A percentile compares a stretch with the other conserved stretches of the same genome.
These are phyloP conservation scores for Carex myosuroides DNA, from an alignment of 176 grass and related monocot genomes.

Conservation along the genomic window DNA sequence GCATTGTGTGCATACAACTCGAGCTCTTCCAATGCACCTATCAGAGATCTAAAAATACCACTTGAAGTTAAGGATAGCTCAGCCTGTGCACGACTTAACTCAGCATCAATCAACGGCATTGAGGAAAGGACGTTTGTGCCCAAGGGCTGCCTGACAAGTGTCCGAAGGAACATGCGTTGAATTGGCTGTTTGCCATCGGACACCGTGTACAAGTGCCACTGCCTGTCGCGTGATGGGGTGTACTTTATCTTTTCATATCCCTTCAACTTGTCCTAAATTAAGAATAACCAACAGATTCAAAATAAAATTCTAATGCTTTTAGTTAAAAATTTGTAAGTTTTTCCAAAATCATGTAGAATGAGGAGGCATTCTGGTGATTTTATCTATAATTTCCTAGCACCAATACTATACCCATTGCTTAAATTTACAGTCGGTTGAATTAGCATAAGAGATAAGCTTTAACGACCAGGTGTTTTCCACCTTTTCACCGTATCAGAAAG, in stretches of 20 bases:
- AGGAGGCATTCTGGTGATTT: background rate
- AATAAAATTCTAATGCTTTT: background rate
- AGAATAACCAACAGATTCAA: slow-evolving; percentile 8
- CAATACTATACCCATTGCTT: background rate
- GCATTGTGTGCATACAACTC: slow-evolving; percentile 84
- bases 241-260: slow-evolving; percentile 85
- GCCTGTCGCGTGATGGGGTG: slow-evolving; percentile 86
- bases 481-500: background rate
- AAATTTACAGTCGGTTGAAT: background rate
- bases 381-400: background rate
- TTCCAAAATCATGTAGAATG: background rate
- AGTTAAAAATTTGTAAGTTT: background rate
- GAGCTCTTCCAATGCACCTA: slow-evolving; percentile 86
- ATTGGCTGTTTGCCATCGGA: slow-evolving; percentile 48
- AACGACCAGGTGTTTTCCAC: background rate
- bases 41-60: slow-evolving; percentile 86
- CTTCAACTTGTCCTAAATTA: slow-evolving; percentile 72
- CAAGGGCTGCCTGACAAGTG: slow-evolving; percentile 79
- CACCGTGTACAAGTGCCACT: slow-evolving; percentile 96
- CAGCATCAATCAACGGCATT: slow-evolving; percentile 44
- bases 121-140: slow-evolving; percentile 52
- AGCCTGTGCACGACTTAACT: slow-evolving; percentile 43
- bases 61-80: slow-evolving; percentile 74
- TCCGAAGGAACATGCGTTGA: slow-evolving; percentile 92
- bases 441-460: background rate